Base-by-base conservation (phyloP, 306 rosid species). In the Pueraria montana region DNA sequence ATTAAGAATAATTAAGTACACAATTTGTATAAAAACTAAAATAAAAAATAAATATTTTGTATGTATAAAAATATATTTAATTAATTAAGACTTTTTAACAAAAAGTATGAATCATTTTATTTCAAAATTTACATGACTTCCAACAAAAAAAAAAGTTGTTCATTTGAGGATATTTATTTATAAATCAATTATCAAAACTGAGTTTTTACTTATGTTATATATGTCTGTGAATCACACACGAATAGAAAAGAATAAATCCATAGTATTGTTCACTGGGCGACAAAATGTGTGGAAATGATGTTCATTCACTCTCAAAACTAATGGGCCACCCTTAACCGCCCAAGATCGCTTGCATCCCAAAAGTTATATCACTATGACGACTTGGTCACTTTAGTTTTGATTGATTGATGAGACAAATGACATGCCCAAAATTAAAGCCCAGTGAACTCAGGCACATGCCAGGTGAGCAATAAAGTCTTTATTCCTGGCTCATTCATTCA, bases 341-440 rank as follows among this genome's bases (percentile, higher is more conserved):
- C 84, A 45, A 61, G 65, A 38, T 53, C 14, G 67, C 58, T 68
- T 68, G 61, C 23, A 69, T 58, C 68, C 34, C 45, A 32, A 67
- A 79, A 68, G 76, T 69, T 49, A 21, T 16, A 66, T 65, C 75
- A 68, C 8, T 2, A 21, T 52, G 76, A 52, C 68, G 76, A 52
- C 68, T 53, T 69, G 59, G 59, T 68, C 56, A 52, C 69, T 79
- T 55, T 77, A 45, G 23, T 69, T 80, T 38, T 80, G 83, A 84
- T 78, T 72, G 87, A 84, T 84, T 78, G 87, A 84, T 26, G 46
- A 52, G 87, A 84, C 83, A 21, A 40, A 27, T 62, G 72, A 87
- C 76, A 52, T 49, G 56, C 64, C 63, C 73, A 77, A 55, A 36
- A 55, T 80, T 76, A 85, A 70, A 48, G 58, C 34, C 81, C 50